phyloP scores from a whole-genome alignment of 495 filamentous ascomycete species.

The Hyphodiscus hymeniophilus region DNA sequence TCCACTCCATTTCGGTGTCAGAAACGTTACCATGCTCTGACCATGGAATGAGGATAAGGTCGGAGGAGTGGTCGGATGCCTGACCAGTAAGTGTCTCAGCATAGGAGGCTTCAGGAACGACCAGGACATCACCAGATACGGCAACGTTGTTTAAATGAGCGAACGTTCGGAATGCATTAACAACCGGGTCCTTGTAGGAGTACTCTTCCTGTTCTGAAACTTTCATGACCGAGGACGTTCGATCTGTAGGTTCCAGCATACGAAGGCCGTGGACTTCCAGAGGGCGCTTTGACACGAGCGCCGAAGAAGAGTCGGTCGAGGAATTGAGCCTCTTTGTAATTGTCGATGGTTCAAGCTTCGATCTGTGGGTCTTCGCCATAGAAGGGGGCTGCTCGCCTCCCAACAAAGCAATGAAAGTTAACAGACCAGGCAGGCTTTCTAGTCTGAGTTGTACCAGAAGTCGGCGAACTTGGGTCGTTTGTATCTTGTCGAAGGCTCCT shows the following conservation, averaged over 20 bases:
- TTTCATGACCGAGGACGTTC: constrained; percentile 92
- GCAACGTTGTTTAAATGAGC: constrained; percentile 78
- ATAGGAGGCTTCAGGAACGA: constrained; percentile 69
- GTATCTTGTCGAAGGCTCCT: constrained; percentile 35
- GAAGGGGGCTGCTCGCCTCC: constrained; percentile 39
- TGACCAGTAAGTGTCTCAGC: constrained; percentile 64
- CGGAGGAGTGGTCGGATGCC: constrained; percentile 59
- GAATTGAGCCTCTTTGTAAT: constrained; percentile 14
- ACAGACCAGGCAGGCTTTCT: constrained; percentile 79
- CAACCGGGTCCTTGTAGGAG: constrained; percentile 71
- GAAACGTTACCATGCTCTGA: constrained; percentile 65
- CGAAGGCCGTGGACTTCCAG: constrained; percentile 82
- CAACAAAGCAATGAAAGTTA: constrained; percentile 76
- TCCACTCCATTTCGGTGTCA: constrained; percentile 39
- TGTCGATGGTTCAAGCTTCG: constrained; percentile 24
- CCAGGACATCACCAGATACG: constrained; percentile 68
- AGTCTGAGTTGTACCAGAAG: constrained; percentile 62
- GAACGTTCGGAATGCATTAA: constrained; percentile 87
- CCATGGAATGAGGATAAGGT: constrained; percentile 88
- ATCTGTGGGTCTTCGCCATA: constrained; percentile 40
- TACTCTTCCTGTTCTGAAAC: constrained; percentile 77
- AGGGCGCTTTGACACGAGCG: constrained; percentile 33
- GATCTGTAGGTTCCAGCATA: constrained; percentile 82
- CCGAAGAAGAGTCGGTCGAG: constrained; percentile 17
- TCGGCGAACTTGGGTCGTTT: constrained; percentile 36